Evolutionary conservation across 164 flowering plant species (phyloP).

Genomic region (Macadamia tetraphylla): DNA sequence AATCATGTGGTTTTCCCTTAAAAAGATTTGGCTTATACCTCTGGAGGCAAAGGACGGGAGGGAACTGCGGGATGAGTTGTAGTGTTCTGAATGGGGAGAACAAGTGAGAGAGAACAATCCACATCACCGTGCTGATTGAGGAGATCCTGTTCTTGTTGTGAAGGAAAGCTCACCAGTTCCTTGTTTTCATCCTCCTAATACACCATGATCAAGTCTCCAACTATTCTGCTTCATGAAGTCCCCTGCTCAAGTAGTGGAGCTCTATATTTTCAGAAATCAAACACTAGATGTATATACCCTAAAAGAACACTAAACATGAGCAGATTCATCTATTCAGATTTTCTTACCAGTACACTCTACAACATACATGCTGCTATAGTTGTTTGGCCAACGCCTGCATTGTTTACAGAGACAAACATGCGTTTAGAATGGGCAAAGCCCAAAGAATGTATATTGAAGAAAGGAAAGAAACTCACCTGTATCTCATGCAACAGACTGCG

Average conservation of each 20-base stretch:
- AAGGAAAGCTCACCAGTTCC: constrained; percentile 10
- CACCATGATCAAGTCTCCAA: constrained; percentile 6
- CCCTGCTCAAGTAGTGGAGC: neutral
- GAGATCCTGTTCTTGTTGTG: too few relatives aligned
- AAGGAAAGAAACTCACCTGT: constrained; percentile 7
- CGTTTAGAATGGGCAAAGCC: neutral
- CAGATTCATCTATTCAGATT: neutral
- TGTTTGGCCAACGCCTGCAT: constrained; percentile 17
- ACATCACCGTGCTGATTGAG: too few relatives aligned
- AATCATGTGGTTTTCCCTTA: too few relatives aligned
- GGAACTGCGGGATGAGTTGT: too few relatives aligned
- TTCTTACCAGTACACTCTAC: constrained; percentile 16
- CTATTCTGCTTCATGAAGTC: constrained; percentile 9
- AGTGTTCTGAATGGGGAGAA: too few relatives aligned
- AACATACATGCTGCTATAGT: constrained; percentile 17
- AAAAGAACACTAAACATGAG: neutral
- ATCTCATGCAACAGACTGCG: constrained; percentile 13
- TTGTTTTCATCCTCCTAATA: constrained; percentile 5
- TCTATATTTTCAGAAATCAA: too few relatives aligned
- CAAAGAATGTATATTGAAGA: neutral
- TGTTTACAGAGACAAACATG: neutral
- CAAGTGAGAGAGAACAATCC: too few relatives aligned
- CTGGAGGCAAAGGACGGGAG: too few relatives aligned
- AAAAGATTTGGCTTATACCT: too few relatives aligned
- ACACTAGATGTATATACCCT: too few relatives aligned